phyloP scores from a whole-genome alignment of 2,329 filamentous ascomycete species.

The Aspergillus tamarii region DNA sequence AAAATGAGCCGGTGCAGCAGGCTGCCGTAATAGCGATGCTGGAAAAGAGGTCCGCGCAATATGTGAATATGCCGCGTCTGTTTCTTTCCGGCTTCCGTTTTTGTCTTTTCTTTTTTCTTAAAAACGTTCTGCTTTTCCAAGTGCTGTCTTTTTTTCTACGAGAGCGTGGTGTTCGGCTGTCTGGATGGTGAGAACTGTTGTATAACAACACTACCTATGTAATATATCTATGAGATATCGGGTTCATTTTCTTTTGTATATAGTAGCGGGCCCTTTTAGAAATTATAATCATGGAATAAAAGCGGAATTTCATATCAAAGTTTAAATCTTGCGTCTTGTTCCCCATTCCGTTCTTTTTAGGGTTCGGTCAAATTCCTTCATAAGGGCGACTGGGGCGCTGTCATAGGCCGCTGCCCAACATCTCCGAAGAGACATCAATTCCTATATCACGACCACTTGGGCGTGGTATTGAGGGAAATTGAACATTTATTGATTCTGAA shows the following conservation, averaged over 20 bases:
- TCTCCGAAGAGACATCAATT: not conserved
- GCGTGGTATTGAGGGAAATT: not conserved
- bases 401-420: not conserved
- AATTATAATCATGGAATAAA: slow-evolving; percentile 1
- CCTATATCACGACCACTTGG: not conserved
- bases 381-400: not conserved
- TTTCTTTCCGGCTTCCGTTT: not conserved
- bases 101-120: not conserved
- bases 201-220: slow-evolving; percentile 3
- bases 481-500: not conserved
- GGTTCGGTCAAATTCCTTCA: not conserved
- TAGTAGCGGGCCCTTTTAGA: slow-evolving; percentile 6
- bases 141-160: not conserved
- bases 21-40: slow-evolving; percentile 22
- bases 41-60: slow-evolving; percentile 10
- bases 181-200: not conserved
- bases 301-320: not conserved
- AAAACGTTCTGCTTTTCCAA: not conserved
- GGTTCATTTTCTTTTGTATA: slow-evolving; percentile 7
- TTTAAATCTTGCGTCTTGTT: not conserved
- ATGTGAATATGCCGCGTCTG: not conserved
- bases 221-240: slow-evolving; percentile 11
- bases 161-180: not conserved
- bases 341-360: not conserved
- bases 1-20: slow-evolving; percentile 32